phyloP scores from a whole-genome alignment of 2,329 filamentous ascomycete genomes.

The Trematosphaeria pertusa region DNA sequence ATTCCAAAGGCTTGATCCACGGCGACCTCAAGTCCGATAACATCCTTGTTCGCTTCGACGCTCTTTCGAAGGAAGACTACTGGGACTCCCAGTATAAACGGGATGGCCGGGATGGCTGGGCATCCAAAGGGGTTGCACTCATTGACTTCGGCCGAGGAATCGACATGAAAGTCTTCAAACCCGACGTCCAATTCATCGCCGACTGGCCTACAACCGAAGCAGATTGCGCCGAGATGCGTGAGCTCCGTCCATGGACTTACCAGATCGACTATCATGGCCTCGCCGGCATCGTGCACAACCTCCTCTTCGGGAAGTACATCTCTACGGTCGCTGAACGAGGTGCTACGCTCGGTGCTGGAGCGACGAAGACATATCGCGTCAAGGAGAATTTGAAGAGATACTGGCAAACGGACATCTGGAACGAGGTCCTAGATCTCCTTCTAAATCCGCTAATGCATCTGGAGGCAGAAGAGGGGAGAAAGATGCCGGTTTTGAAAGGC shows the following conservation, averaged over 20 bases:
- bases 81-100: conserved; percentile 72
- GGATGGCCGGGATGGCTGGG: conserved; percentile 80
- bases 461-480: conserved; percentile 68
- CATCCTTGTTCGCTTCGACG: conserved; percentile 83
- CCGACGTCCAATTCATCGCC: conserved; percentile 84
- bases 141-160: conserved; percentile 97
- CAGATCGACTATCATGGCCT: conserved; percentile 97
- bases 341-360: conserved; percentile 62
- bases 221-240: conserved; percentile 95
- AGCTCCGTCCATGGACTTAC: conserved; percentile 94
- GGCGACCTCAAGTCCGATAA: conserved; percentile 97
- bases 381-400: conserved; percentile 89
- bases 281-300: conserved; percentile 83
- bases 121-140: conserved; percentile 77
- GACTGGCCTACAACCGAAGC: conserved; percentile 90
- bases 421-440: conserved; percentile 79
- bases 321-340: conserved; percentile 67
- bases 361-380: conserved; percentile 75
- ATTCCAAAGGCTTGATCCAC: conserved; percentile 80
- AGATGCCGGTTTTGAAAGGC: conserved; percentile 75
- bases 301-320: conserved; percentile 95
- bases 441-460: conserved; percentile 78
- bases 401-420: conserved; percentile 95
- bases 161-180: conserved; percentile 84
- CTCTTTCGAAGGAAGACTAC: conserved; percentile 49